A percentile compares a stretch with the other conserved stretches of the same genome.
phyloP scores from a whole-genome alignment of 257 asterid species.

The Hygrophila difformis region DNA sequence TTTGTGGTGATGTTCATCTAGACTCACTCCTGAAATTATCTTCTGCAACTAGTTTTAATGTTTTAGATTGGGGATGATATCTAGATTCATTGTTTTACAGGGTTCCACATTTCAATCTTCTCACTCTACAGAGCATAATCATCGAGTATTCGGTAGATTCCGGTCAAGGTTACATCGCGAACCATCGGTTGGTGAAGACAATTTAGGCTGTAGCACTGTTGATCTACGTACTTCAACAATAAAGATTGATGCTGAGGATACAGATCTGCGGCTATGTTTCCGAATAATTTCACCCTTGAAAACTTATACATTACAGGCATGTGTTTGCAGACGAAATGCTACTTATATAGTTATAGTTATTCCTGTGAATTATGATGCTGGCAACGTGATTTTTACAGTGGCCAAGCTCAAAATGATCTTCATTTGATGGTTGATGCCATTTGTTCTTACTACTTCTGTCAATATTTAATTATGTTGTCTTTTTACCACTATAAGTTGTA shows the following conservation, averaged over 20 bases:
- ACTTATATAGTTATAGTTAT: neutral
- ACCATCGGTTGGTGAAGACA: slow-evolving; percentile 54
- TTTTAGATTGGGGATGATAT: slow-evolving; percentile 6
- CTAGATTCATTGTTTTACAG: slow-evolving; percentile 38
- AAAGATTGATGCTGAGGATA: slow-evolving; percentile 88
- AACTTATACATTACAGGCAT: slow-evolving; percentile 81
- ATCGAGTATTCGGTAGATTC: slow-evolving; percentile 81
- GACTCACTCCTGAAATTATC: neutral
- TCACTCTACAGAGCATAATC: slow-evolving; percentile 46
- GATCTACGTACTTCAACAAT: slow-evolving; percentile 88
- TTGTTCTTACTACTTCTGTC: no score
- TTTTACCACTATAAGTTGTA: no score
- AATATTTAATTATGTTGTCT: no score
- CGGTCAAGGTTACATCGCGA: slow-evolving; percentile 59
- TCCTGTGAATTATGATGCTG: neutral
- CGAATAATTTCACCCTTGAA: slow-evolving; percentile 83
- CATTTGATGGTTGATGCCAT: no score
- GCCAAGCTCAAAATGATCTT: no score
- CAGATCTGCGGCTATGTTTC: slow-evolving; percentile 91
- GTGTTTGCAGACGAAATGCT: slow-evolving; percentile 6
- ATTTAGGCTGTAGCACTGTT: slow-evolving; percentile 63
- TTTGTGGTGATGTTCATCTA: slow-evolving; percentile 5
- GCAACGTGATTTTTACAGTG: no score
- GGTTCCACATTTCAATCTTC: slow-evolving; percentile 45
- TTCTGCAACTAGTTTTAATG: slow-evolving; percentile 2